Evolutionary conservation across 371 early-diverging fungal species (phyloP).

Genomic region (Mortierella sp.): DNA sequence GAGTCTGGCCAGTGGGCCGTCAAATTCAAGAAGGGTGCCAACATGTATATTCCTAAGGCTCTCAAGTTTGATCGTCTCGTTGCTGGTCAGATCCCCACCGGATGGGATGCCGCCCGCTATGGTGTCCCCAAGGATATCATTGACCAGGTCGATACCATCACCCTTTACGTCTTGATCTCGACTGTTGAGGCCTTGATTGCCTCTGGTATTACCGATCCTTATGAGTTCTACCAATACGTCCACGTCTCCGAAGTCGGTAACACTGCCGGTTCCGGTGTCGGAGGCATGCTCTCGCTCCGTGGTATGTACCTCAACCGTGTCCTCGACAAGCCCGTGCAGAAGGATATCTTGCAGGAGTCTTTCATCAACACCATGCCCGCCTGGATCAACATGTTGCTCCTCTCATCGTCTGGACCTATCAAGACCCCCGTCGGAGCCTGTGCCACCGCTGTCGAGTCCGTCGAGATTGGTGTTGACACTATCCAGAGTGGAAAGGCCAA

Average conservation of each 20-base stretch:
- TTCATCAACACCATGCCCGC: slow-evolving; percentile 98
- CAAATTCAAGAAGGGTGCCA: slow-evolving; percentile 89
- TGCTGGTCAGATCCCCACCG: slow-evolving; percentile 96
- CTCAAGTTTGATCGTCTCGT: slow-evolving; percentile 95
- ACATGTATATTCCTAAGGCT: slow-evolving; percentile 94
- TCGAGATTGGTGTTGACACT: slow-evolving; percentile 94
- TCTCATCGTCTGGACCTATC: slow-evolving; percentile 97
- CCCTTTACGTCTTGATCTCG: slow-evolving; percentile 91
- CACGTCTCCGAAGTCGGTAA: slow-evolving; percentile 97
- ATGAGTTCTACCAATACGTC: slow-evolving; percentile 97
- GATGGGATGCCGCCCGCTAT: slow-evolving; percentile 95
- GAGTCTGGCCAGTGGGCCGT: slow-evolving; percentile 84
- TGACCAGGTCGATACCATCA: slow-evolving; percentile 92
- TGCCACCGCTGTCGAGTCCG: slow-evolving; percentile 94
- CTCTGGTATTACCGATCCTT: slow-evolving; percentile 96
- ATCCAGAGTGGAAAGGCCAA: slow-evolving; percentile 95
- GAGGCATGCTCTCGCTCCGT: slow-evolving; percentile 88
- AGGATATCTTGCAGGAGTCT: slow-evolving; percentile 95
- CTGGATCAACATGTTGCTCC: slow-evolving; percentile 97
- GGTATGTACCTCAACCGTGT: slow-evolving; percentile 86
- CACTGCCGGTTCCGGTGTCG: slow-evolving; percentile 89
- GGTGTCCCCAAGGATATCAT: slow-evolving; percentile 96
- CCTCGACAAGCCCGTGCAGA: slow-evolving; percentile 91
- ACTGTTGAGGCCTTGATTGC: slow-evolving; percentile 95
- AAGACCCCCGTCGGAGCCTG: slow-evolving; percentile 97